Conservation (phyloP, 1,139 yeast species). For the Hyphopichia pseudoburtonii region DNA sequence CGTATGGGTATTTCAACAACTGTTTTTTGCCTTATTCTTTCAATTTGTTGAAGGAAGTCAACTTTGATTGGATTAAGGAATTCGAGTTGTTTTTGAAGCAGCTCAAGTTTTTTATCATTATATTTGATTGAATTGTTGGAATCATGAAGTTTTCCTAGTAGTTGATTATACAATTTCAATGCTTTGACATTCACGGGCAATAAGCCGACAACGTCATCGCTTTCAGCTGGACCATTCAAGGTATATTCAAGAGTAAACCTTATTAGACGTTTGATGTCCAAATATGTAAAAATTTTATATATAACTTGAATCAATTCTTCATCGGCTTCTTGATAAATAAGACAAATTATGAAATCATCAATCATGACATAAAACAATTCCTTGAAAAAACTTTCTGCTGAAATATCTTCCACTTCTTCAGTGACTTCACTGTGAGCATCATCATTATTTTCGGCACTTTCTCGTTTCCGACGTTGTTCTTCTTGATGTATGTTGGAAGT, state of each 20-base stretch:
- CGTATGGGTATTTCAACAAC: conserved; percentile 8
- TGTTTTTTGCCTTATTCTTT: conserved; percentile 8
- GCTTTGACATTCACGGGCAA: conserved; percentile 22
- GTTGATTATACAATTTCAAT: conserved; percentile 8
- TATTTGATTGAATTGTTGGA: not conserved
- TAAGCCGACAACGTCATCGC: conserved; percentile 45
- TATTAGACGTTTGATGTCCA: conserved; percentile 52
- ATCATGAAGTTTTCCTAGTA: conserved; percentile 3
- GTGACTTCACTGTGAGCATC: conserved; percentile 1
- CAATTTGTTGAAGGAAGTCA: conserved; percentile 28
- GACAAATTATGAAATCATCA: conserved; percentile 54
- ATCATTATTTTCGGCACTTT: conserved; percentile 7
- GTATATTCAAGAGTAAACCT: conserved; percentile 67
- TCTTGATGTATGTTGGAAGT: conserved; percentile 12
- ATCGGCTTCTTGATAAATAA: conserved; percentile 67
- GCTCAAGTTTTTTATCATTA: not conserved
- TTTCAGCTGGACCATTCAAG: conserved; percentile 45
- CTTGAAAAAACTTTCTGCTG: conserved; percentile 17
- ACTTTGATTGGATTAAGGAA: conserved; percentile 30
- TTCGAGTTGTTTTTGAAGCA: conserved; percentile 14
- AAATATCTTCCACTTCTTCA: conserved; percentile 1
- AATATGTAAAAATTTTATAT: conserved; percentile 47
- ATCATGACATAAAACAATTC: conserved; percentile 42
- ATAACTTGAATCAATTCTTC: conserved; percentile 48
- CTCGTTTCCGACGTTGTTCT: conserved; percentile 3